A percentile compares a stretch with the other conserved stretches of the same genome.
Conservation (phyloP, 306 rosid genomes). For the Biancaea sappan region DNA sequence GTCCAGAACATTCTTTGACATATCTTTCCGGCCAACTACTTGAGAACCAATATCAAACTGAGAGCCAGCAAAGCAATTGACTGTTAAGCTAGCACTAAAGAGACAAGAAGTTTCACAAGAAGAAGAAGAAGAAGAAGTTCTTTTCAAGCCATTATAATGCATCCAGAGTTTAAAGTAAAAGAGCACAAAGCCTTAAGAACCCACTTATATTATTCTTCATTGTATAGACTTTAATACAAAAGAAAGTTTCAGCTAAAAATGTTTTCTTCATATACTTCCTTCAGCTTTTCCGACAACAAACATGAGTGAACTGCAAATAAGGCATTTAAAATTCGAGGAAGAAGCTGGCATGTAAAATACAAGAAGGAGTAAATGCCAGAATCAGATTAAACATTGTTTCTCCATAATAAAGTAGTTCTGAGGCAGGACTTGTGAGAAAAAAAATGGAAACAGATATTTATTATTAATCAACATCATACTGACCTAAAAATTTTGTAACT, state of each 20-base stretch:
- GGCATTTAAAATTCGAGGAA: neutral
- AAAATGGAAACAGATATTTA: constrained; percentile 8
- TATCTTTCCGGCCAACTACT: constrained; percentile 91
- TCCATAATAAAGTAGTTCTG: neutral
- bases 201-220: neutral
- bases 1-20: constrained; percentile 68
- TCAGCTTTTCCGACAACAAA: constrained; percentile 17
- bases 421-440: neutral
- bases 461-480: constrained; percentile 3
- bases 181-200: constrained; percentile 1
- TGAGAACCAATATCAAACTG: constrained; percentile 85
- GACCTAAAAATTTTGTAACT: constrained; percentile 13
- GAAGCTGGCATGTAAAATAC: neutral
- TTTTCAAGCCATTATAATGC: constrained; percentile 3
- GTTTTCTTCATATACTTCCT: constrained; percentile 2
- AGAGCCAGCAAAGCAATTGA: constrained; percentile 39
- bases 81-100: constrained; percentile 21
- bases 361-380: neutral
- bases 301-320: neutral
- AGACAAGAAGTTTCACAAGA: neutral
- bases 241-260: constrained; percentile 12
- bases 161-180: neutral
- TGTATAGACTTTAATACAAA: constrained; percentile 9
- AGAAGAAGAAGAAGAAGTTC: constrained; percentile 4
- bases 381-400: neutral